These are phyloP conservation scores for Phascolomyces articulosus DNA, from an alignment of 371 early-diverging fungal species.

Conservation along the genomic window DNA sequence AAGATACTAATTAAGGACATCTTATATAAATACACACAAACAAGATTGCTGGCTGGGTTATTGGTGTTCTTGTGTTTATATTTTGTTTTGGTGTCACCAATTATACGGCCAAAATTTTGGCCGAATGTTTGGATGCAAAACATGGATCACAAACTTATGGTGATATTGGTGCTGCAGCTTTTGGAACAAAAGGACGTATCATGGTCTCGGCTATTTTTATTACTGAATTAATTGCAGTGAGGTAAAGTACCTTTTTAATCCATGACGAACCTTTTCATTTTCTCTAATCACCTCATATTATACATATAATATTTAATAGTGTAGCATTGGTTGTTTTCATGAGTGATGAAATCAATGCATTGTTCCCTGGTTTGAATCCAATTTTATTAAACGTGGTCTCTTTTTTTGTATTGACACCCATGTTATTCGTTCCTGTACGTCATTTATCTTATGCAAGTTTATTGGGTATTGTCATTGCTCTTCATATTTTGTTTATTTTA, in stretches of 20 bases:
- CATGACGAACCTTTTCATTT: no score
- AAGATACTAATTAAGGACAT: no score
- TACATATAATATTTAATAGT: no score
- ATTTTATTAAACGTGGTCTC: slow-evolving; percentile 15
- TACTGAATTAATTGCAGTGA: slow-evolving; percentile 67
- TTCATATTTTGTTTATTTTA: slow-evolving; percentile 28
- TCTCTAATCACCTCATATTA: no score
- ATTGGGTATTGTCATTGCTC: slow-evolving; percentile 41
- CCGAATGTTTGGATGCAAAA: slow-evolving; percentile 50
- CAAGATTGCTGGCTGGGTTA: slow-evolving; percentile 55
- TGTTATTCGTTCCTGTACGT: slow-evolving; percentile 33
- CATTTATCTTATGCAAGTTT: slow-evolving; percentile 40
- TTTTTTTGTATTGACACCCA: slow-evolving; percentile 24
- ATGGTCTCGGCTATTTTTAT: slow-evolving; percentile 56
- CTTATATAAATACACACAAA: no score
- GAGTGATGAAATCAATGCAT: slow-evolving; percentile 36
- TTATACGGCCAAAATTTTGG: slow-evolving; percentile 63
- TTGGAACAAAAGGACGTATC: slow-evolving; percentile 60
- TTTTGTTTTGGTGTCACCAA: slow-evolving; percentile 52
- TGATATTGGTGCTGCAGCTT: slow-evolving; percentile 71
- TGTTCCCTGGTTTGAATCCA: slow-evolving; percentile 22
- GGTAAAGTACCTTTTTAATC: slow-evolving; percentile 21
- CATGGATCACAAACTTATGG: slow-evolving; percentile 55
- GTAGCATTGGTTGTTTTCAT: slow-evolving; percentile 42
- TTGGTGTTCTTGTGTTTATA: slow-evolving; percentile 55